phyloP scores from a whole-genome alignment of 1,284 basidiomycete species.

The Papiliotrema fonsecae region DNA sequence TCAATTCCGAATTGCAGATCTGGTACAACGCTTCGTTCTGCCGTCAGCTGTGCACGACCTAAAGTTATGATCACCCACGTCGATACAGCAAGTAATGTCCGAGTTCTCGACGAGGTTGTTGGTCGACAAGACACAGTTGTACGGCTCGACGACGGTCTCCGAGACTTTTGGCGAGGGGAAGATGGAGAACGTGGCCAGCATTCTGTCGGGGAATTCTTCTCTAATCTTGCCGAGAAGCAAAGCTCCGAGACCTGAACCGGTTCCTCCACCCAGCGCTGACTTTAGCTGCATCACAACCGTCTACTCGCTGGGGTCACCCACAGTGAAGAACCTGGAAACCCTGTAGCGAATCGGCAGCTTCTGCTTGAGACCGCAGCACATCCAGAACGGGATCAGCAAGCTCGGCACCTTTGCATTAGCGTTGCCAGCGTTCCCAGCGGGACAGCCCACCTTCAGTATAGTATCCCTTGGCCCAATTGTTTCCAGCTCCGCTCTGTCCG shows the following conservation, averaged over 20 bases:
- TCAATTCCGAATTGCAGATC: slow-evolving; percentile 70
- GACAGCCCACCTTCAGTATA: slow-evolving; percentile 69
- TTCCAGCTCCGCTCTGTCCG: slow-evolving; percentile 57
- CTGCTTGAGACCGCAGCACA: slow-evolving; percentile 66
- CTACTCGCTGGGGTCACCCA: slow-evolving; percentile 11
- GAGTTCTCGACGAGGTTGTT: slow-evolving; percentile 90
- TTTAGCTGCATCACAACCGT: not conserved
- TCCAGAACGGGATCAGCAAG: slow-evolving; percentile 82
- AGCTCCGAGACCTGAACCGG: slow-evolving; percentile 79
- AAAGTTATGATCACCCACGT: slow-evolving; percentile 19
- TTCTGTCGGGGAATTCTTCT: slow-evolving; percentile 89
- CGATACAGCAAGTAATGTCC: slow-evolving; percentile 80
- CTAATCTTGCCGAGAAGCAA: slow-evolving; percentile 77
- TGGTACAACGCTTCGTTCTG: slow-evolving; percentile 92
- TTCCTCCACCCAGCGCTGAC: slow-evolving; percentile 78
- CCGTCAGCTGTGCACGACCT: not conserved
- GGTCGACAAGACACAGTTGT: slow-evolving; percentile 83
- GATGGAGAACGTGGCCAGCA: slow-evolving; percentile 89
- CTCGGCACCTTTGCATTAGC: slow-evolving; percentile 66
- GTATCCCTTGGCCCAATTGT: slow-evolving; percentile 52
- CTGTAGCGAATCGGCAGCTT: slow-evolving; percentile 80
- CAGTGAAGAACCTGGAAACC: slow-evolving; percentile 90
- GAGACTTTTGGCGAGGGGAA: slow-evolving; percentile 91
- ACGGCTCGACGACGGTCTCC: slow-evolving; percentile 88
- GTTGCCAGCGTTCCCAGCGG: not conserved